phyloP scores from a whole-genome alignment of 768 basidiomycete species.

The Boletus rex-veris region DNA sequence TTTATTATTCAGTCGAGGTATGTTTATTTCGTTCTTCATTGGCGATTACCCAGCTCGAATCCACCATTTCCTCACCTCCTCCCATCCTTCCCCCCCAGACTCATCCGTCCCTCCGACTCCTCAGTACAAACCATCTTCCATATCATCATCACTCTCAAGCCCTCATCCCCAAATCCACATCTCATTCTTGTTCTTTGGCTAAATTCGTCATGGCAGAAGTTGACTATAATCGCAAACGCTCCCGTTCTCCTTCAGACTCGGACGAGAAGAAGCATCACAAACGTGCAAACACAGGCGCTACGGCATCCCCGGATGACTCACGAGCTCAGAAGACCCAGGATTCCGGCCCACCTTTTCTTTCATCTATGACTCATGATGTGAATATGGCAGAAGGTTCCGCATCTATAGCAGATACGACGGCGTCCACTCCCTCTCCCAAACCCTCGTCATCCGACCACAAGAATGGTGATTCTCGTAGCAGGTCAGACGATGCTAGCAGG shows the following conservation, averaged over 20 bases:
- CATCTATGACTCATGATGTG: slow-evolving; percentile 50
- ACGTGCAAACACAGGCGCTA: slow-evolving; percentile 78
- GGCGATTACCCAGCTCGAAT: slow-evolving; percentile 51
- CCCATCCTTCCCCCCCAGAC: slow-evolving; percentile 50
- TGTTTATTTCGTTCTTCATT: slow-evolving; percentile 29
- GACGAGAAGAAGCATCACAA: slow-evolving; percentile 79
- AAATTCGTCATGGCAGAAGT: slow-evolving; percentile 81
- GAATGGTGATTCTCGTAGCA: slow-evolving; percentile 38
- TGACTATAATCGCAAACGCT: slow-evolving; percentile 81
- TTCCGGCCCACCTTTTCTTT: slow-evolving; percentile 37
- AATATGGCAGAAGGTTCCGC: slow-evolving; percentile 54
- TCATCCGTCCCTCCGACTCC: slow-evolving; percentile 36
- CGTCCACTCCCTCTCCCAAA: slow-evolving; percentile 57
- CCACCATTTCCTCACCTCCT: slow-evolving; percentile 54
- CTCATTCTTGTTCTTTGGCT: slow-evolving; percentile 40
- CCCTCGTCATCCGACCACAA: slow-evolving; percentile 41
- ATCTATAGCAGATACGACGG: slow-evolving; percentile 41
- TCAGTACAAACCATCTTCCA: slow-evolving; percentile 39
- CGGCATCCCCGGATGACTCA: slow-evolving; percentile 60
- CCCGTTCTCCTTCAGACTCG: slow-evolving; percentile 79
- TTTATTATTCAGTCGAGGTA: slow-evolving; percentile 27
- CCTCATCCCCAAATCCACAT: slow-evolving; percentile 41
- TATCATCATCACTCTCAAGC: slow-evolving; percentile 42
- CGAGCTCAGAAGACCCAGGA: slow-evolving; percentile 45
- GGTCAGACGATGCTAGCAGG: slow-evolving; percentile 36